Base-by-base conservation (phyloP, 2,329 filamentous ascomycete genomes). In the Xylariales sp. region DNA sequence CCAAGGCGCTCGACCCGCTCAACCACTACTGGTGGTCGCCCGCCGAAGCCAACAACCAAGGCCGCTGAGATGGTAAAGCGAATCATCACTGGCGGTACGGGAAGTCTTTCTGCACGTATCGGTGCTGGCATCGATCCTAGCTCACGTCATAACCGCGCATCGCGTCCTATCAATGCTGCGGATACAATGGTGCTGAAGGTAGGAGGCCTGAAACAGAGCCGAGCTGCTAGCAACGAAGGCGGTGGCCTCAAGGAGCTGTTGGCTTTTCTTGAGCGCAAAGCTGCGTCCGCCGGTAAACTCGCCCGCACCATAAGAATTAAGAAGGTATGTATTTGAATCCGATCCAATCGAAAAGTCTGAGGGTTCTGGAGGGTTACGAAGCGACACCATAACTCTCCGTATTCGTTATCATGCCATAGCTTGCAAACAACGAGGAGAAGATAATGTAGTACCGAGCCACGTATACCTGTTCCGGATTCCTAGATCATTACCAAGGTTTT, bases 181-280 rank as follows among this genome's bases (percentile, higher is more conserved):
- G 56, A 62, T 39, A 55, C 54, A 23, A 57, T 59, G 18, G 57
- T 56, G 1, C 56, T 80, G 27, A 67, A 65, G 41, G 65, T 90
- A 16, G 66, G 68, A 45, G 85, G 85, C 18, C 70, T 87, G 53
- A 79, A 75, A 52, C 62, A 76, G 30, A 88, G 83, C 65, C 88
- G 83, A 59, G 83, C 82, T 6, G 70, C 76, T 10, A 69, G 57
- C 19, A 85, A 88, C 47, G 56, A 72, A 20, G 84, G 85, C 39
- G 81, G 83, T 33, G 85, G 85, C 15, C 55, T 85, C 18, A 71
- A 73, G 42, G 75, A 78, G 42, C 67, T 88, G 20, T 59, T 88
- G 37, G 67, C 69, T 35, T 88, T 88, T 55, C 63, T 89, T 45
- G 82, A 88, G 62, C 78, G 81, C 52, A 88, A 88, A 60, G 75